phyloP scores from a whole-genome alignment of 352 stramenopile genomes.

The Hyaloperonospora arabidopsidis region DNA sequence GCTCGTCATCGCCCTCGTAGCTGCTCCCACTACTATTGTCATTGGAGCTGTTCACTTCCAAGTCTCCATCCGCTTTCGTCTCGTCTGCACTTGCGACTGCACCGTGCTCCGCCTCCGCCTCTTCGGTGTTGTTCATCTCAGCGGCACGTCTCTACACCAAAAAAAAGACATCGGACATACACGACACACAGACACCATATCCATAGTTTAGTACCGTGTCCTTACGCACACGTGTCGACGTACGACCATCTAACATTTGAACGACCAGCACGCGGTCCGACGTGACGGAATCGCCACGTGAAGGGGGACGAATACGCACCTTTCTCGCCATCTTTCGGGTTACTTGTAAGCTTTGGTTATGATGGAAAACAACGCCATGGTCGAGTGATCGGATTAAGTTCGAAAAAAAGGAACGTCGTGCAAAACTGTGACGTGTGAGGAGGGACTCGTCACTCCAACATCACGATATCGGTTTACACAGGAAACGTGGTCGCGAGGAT shows the following conservation, averaged over 20 bases:
- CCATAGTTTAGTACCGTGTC: too few relatives aligned
- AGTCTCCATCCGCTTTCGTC: conserved; percentile 3
- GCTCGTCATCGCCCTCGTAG: conserved; percentile 19
- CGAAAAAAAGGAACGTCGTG: not conserved
- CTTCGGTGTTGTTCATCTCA: conserved; percentile 35
- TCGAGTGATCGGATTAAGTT: too few relatives aligned
- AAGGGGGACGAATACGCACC: conserved; percentile 12
- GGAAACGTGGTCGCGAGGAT: too few relatives aligned
- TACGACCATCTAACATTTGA: too few relatives aligned
- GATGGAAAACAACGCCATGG: too few relatives aligned
- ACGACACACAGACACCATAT: too few relatives aligned
- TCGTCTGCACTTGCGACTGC: conserved; percentile 14
- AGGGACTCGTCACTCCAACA: conserved; percentile 15
- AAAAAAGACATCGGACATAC: not conserved
- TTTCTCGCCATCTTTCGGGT: conserved; percentile 26
- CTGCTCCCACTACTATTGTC: conserved; percentile 23
- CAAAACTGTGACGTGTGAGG: conserved; percentile 13
- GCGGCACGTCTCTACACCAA: conserved; percentile 27
- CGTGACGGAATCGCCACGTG: not conserved
- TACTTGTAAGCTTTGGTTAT: not conserved
- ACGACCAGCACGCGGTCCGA: too few relatives aligned
- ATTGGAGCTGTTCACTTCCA: conserved; percentile 14
- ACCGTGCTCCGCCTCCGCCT: conserved; percentile 24
- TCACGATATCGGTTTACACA: conserved; percentile 1
- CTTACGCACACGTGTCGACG: too few relatives aligned